Conservation (phyloP, 148 eudicot genomes). For the Fagopyrum homotropicum region DNA sequence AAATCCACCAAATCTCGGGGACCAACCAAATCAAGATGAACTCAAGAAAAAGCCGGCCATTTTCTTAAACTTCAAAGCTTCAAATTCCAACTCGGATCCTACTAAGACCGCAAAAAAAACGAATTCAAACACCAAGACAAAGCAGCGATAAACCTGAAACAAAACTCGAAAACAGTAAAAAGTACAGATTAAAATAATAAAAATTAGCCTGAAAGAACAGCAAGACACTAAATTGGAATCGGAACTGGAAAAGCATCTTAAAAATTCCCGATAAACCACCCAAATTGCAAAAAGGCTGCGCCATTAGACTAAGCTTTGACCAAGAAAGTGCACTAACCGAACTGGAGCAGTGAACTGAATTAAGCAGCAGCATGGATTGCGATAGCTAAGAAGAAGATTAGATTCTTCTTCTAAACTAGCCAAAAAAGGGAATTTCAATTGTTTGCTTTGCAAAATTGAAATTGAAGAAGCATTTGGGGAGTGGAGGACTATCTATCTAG, state of each 20-base stretch:
- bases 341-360: background rate
- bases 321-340: constrained; percentile 8
- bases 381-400: background rate
- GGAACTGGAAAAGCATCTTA: constrained; percentile 11
- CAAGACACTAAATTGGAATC: constrained; percentile 1
- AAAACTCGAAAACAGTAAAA: background rate
- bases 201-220: background rate
- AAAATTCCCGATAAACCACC: constrained; percentile 18
- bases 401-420: background rate
- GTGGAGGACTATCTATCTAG: constrained; percentile 8
- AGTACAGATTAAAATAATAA: background rate
- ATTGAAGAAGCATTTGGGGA: background rate
- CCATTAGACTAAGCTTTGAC: constrained; percentile 1
- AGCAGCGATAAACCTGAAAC: background rate
- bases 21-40: background rate
- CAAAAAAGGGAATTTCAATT: background rate
- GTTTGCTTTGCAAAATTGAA: constrained; percentile 1
- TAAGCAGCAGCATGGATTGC: background rate
- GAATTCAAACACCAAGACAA: background rate
- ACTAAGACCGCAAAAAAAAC: background rate
- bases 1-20: background rate
- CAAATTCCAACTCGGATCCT: constrained; percentile 11
- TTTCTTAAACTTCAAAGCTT: constrained; percentile 5
- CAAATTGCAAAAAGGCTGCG: constrained; percentile 7
- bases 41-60: background rate